Evolutionary conservation across 805 yeast genomes (phyloP), one percentile per base, ranked within the genome.

Genomic region (Kuraishia hungarica): DNA sequence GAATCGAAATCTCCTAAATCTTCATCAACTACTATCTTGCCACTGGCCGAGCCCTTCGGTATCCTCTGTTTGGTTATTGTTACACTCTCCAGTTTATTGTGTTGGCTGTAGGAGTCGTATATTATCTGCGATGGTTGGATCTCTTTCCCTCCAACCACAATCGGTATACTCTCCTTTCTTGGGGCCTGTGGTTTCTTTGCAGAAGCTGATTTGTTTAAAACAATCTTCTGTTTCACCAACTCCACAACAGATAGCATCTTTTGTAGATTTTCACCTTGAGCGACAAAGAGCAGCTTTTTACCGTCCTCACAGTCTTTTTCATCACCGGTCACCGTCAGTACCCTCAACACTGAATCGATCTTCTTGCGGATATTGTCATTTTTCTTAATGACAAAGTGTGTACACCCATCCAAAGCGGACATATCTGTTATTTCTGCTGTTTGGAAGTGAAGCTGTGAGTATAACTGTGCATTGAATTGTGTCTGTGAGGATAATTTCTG

Each of bases 191-290:
- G 20, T 19, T 29, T 20, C 23, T 51, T 10, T 6, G 10, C 29
- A 6, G 29, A 26, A 26, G 5, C 29, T 26, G 29, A 5, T 26
- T 10, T 5, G 23, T 35, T 28, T 15, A 2, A 15, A 17, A 26
- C 39, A 5, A 65, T 13, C 52, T 65, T 65, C 51, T 67, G 68
- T 55, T 68, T 68, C 35, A 68, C 51, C 1, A 68, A 66, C 50
- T 68, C 72, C 10, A 62, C 55, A 6, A 68, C 57, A 1, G 68
- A 61, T 5, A 68, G 54, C 58, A 68, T 54, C 52, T 68, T 68
- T 52, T 67, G 71, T 17, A 67, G 61, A 1, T 58, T 57, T 39
- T 62, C 64, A 24, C 60, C 60, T 35, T 47, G 48, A 21, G 54
- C 47, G 15, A 26, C 35, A 20, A 55, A 29, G 22, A 23, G 39